These are phyloP conservation scores for Acacia confusa DNA, from an alignment of 306 rosid genomes.

Conservation along the genomic window DNA sequence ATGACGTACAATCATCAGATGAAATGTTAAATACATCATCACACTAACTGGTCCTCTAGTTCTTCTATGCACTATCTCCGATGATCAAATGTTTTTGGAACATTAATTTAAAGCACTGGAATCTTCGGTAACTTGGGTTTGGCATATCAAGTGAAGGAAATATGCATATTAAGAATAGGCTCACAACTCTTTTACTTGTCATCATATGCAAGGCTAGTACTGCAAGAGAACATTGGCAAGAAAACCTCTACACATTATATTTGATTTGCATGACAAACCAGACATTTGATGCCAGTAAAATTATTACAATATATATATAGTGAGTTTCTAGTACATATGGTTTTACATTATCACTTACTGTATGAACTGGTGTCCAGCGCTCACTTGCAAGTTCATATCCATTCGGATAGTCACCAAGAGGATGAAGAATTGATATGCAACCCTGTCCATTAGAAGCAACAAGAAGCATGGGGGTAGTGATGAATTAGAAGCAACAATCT, in stretches of 20 bases:
- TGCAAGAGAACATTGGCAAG: background rate
- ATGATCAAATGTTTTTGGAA: too few species aligned
- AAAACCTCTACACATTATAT: background rate
- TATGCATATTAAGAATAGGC: background rate
- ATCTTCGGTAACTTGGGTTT: background rate
- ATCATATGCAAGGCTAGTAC: background rate
- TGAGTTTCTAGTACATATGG: background rate
- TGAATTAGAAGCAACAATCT: background rate
- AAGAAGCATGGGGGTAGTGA: background rate
- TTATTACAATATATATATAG: background rate
- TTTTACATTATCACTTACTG: conserved; percentile 50
- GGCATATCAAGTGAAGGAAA: background rate
- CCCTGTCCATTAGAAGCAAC: conserved; percentile 84
- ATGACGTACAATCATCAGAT: too few species aligned
- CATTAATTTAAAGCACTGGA: background rate
- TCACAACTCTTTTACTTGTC: background rate
- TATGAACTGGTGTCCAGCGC: conserved; percentile 99
- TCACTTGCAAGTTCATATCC: conserved; percentile 99
- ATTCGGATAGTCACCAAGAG: conserved; percentile 97
- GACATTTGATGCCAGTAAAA: background rate
- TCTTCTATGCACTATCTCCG: too few species aligned
- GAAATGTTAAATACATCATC: too few species aligned
- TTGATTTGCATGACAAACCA: background rate
- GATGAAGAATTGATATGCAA: conserved; percentile 97
- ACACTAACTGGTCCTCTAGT: too few species aligned